Evolutionary conservation across 2,329 filamentous ascomycete genomes (phyloP).

Genomic region (Xylariaceae sp.): DNA sequence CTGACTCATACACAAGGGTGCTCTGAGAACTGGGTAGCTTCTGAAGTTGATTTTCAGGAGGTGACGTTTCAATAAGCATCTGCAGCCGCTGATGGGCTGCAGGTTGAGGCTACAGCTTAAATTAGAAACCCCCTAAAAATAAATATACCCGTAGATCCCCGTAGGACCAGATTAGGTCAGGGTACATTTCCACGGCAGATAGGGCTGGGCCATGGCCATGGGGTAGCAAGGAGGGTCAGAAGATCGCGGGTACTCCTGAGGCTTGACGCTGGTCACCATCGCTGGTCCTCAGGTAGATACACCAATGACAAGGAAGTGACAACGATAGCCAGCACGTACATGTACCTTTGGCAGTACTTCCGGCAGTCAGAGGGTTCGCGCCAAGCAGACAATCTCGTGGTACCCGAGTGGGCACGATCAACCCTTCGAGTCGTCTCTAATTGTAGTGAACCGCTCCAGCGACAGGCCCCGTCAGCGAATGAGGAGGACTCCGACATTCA

Average conservation of each 20-base stretch:
- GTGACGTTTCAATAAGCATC: constrained; percentile 40
- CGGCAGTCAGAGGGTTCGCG: constrained; percentile 15
- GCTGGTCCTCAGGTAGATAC: constrained; percentile 9
- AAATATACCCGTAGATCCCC: constrained; percentile 33
- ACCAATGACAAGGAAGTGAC: constrained; percentile 28
- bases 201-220: constrained; percentile 25
- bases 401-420: constrained; percentile 8
- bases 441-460: constrained; percentile 2
- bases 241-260: constrained; percentile 17
- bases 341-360: constrained; percentile 8
- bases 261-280: constrained; percentile 7
- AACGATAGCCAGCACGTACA: constrained; percentile 23
- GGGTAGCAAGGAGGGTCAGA: constrained; percentile 18
- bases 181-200: constrained; percentile 21
- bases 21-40: constrained; percentile 6
- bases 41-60: constrained; percentile 14
- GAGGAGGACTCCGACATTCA: constrained; percentile 1
- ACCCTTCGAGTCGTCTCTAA: constrained; percentile 9
- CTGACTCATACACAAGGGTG: not conserved
- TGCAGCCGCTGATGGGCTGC: constrained; percentile 40
- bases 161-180: constrained; percentile 17
- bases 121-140: constrained; percentile 44
- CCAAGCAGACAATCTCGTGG: constrained; percentile 10
- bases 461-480: constrained; percentile 10
- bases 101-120: constrained; percentile 42